Base-by-base conservation (phyloP, 129 eudicot genomes). In the Calendula officinalis region DNA sequence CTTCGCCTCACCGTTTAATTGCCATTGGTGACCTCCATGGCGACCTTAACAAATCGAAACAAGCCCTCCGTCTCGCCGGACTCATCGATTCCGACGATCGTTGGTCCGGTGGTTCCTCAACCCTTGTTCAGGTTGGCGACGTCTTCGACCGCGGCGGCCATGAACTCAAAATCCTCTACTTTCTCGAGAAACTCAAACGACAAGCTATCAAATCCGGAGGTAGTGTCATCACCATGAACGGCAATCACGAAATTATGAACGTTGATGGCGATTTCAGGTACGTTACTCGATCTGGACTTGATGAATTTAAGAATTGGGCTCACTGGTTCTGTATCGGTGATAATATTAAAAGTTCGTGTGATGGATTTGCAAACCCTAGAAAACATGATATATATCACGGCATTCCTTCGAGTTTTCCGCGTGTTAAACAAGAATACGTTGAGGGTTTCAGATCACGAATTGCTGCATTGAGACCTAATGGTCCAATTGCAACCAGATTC, bases 11-110 rank as follows among this genome's bases (percentile, higher is more conserved):
- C 10, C 95, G 99, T 36, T 85, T 92, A n/a, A 58, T 88, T n/a
- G 95, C 96, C 35, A 43, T 92, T 43, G 99, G 99, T 1, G 99
- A 92, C 76, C 79, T 92, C 81, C 99, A 92, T 27, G 96, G 96
- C 30, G 96, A 92, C 80, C 82, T 88, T 3, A 6, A 7, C n/a
- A 92, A 92, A 64, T 56, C 89, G 61, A 85, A 85, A 34, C 76
- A 81, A 10, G 75, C 99, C 50, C 79, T 92, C 66, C 79, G 80
- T 5, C 83, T 92, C 50, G 95, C 92, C 36, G 84, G 84, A 1
- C 74, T 88, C 34, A 86, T 92, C 56, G 95, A 86, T 69, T 14
- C 74, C 33, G 2, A 62, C 11, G 90, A 80, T 38, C 66, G 57
- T 5, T 92, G 99, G 96, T 74, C 61, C 52, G 99, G 99, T 5